These are phyloP conservation scores for Mucor lusitanicus DNA, from an alignment of 371 early-diverging fungal species.

Conservation along the genomic window DNA sequence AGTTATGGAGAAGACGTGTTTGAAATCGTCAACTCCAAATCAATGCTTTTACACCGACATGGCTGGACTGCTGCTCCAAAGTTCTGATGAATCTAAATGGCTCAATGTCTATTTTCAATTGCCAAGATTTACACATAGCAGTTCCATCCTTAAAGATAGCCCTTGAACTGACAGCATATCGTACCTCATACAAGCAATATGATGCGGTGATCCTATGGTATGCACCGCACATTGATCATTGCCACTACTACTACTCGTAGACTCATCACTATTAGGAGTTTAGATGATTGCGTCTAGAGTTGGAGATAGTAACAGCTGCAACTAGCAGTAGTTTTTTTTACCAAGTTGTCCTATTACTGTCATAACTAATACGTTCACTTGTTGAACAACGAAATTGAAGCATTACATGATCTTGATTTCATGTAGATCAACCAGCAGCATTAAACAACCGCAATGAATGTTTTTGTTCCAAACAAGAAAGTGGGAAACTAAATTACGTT, in stretches of 20 bases:
- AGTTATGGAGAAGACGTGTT: not conserved
- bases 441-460: not conserved
- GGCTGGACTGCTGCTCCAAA: not conserved
- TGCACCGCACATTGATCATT: too few species aligned
- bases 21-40: not conserved
- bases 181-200: not conserved
- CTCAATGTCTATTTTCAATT: not conserved
- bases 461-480: not conserved
- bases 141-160: not conserved
- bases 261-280: not conserved
- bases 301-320: too few species aligned
- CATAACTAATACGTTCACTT: too few species aligned
- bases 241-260: too few species aligned
- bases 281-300: too few species aligned
- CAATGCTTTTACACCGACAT: not conserved
- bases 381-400: too few species aligned
- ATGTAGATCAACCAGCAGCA: not conserved
- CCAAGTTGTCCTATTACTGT: too few species aligned
- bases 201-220: too few species aligned
- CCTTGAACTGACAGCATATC: not conserved
- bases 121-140: not conserved
- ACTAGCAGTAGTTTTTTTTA: too few species aligned
- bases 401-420: not conserved
- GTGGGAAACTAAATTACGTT: conserved; percentile 1
- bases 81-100: not conserved